Conservation (phyloP, 2,329 filamentous ascomycete genomes). For the Colletotrichum camelliae region DNA sequence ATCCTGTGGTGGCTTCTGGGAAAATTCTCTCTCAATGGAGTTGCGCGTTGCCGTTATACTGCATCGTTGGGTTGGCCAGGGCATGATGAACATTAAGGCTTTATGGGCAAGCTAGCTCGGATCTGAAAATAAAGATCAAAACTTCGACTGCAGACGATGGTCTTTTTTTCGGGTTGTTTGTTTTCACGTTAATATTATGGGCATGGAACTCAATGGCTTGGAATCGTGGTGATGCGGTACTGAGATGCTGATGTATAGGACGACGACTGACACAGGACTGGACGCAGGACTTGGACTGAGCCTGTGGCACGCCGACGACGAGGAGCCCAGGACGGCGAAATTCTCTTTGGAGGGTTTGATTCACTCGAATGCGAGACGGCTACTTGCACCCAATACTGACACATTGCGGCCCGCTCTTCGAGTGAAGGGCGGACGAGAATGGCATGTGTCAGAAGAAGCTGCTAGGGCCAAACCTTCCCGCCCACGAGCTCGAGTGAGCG, state of each 20-base stretch:
- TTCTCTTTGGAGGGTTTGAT: no score
- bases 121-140: slow-evolving; percentile 38
- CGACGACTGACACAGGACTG: not conserved
- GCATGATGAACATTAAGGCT: slow-evolving; percentile 38
- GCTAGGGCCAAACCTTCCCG: not conserved
- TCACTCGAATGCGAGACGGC: no score
- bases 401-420: not conserved
- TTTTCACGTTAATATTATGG: slow-evolving; percentile 13
- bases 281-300: not conserved
- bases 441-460: not conserved
- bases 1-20: slow-evolving; percentile 30
- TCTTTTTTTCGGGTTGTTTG: not conserved
- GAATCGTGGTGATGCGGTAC: not conserved
- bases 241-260: not conserved
- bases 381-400: no score
- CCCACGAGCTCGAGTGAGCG: not conserved
- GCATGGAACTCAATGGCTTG: slow-evolving; percentile 5
- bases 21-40: slow-evolving; percentile 20
- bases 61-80: slow-evolving; percentile 41
- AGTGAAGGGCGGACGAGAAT: not conserved
- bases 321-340: no score
- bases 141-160: slow-evolving; percentile 21
- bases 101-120: slow-evolving; percentile 42
- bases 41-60: slow-evolving; percentile 24
- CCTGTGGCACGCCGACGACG: not conserved